Evolutionary conservation across 768 basidiomycete genomes (phyloP).

Genomic region (Mycena belliarum): DNA sequence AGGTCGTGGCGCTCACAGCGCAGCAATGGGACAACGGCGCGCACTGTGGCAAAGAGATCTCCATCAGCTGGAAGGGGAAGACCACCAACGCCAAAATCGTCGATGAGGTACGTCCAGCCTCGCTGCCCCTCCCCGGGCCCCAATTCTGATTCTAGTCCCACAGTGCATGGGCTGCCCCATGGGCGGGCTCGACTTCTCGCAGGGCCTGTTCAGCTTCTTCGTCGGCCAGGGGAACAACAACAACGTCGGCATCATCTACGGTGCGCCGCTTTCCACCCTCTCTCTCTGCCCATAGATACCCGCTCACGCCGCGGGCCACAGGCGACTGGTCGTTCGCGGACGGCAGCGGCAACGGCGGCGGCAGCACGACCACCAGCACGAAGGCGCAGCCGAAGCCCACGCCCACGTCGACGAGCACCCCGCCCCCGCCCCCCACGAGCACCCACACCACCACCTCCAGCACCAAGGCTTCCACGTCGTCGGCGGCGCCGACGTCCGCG

Average conservation of each 20-base stretch:
- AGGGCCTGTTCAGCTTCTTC: conserved; percentile 39
- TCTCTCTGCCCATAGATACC: no score
- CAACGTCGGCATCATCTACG: conserved; percentile 1
- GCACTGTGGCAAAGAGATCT: conserved; percentile 38
- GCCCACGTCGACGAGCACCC: neutral
- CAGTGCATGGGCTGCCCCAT: conserved; percentile 34
- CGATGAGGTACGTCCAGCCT: conserved; percentile 36
- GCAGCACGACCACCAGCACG: neutral
- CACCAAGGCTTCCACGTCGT: neutral
- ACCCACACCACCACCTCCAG: neutral
- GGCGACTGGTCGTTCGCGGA: neutral
- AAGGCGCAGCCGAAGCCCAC: neutral
- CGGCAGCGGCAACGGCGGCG: neutral
- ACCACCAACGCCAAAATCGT: conserved; percentile 33
- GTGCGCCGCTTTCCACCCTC: neutral
- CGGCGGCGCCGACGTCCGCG: neutral
- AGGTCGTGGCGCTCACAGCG: conserved; percentile 11
- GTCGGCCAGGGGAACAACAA: conserved; percentile 21
- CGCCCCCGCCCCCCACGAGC: neutral
- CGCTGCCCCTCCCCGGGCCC: no score
- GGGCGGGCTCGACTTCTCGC: conserved; percentile 39
- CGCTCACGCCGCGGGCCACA: no score
- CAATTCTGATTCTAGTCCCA: neutral
- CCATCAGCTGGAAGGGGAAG: conserved; percentile 33
- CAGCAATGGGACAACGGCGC: conserved; percentile 28